Conservation (phyloP, 2,329 filamentous ascomycete genomes). For the Epichloe coenophiala region DNA sequence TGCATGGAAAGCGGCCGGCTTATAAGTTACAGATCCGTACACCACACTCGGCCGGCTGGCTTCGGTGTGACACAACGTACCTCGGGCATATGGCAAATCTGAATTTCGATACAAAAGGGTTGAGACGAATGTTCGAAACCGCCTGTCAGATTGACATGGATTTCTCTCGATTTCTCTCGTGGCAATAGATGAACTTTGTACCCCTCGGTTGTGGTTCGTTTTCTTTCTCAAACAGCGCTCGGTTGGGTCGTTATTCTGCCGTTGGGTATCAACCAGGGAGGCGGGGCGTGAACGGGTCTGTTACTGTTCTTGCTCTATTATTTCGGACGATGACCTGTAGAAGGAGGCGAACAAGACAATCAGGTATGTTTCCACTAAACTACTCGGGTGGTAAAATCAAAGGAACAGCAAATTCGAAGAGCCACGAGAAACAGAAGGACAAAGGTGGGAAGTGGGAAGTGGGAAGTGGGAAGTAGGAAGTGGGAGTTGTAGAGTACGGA, state of each 20-base stretch:
- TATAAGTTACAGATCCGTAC: neutral
- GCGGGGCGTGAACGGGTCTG: neutral
- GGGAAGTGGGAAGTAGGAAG: no score
- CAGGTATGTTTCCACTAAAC: conserved; percentile 6
- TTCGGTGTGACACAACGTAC: neutral
- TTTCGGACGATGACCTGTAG: conserved; percentile 2
- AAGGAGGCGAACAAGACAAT: neutral
- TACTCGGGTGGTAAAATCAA: neutral
- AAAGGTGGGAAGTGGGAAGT: neutral
- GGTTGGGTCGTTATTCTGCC: conserved; percentile 7
- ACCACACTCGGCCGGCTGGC: neutral
- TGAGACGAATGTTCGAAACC: neutral
- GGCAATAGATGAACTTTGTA: neutral
- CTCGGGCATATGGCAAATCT: neutral
- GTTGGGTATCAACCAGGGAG: conserved; percentile 10
- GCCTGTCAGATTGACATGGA: neutral
- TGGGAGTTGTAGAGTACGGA: neutral
- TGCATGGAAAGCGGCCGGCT: neutral
- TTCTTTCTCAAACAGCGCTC: neutral
- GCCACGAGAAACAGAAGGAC: neutral
- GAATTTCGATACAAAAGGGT: neutral
- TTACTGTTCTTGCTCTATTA: neutral
- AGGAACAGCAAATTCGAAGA: neutral
- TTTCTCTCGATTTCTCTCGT: neutral
- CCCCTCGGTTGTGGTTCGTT: neutral